Percentiles rank a stretch among this genome's conserved stretches.
These are phyloP conservation scores for Citrus australasica DNA, from an alignment of 345 rosid genomes.

Conservation along the genomic window DNA sequence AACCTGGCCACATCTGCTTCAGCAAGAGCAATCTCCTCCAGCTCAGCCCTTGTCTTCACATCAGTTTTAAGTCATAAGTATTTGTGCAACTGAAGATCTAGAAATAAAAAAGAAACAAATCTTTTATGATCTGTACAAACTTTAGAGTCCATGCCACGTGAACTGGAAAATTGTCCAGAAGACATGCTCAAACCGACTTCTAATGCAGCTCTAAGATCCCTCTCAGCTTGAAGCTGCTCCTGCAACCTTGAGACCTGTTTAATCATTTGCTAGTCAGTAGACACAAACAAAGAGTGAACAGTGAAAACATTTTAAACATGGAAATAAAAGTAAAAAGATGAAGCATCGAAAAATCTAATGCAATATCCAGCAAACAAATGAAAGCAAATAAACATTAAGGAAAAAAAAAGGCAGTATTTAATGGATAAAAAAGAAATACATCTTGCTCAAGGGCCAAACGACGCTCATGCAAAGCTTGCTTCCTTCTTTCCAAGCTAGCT, in stretches of 20 bases:
- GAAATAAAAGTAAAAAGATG: not conserved
- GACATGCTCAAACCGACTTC: constrained; percentile 99
- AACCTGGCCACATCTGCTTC: constrained; percentile 99
- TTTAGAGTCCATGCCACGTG: constrained; percentile 92
- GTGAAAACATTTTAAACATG: not conserved
- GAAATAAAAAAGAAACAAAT: not conserved
- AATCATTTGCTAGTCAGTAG: constrained; percentile 23
- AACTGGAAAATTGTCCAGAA: constrained; percentile 75
- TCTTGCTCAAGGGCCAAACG: constrained; percentile 99
- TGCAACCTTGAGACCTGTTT: constrained; percentile 88
- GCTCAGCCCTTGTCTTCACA: constrained; percentile 97
- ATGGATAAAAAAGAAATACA: constrained; percentile 44
- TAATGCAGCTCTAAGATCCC: constrained; percentile 96
- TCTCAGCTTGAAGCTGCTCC: constrained; percentile 99
- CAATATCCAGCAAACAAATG: constrained; percentile 5
- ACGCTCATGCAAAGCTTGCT: constrained; percentile 97
- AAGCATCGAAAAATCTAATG: not conserved
- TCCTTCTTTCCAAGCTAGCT: constrained; percentile 96
- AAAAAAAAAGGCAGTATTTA: not conserved
- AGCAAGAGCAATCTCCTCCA: constrained; percentile 99
- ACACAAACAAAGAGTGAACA: not conserved
- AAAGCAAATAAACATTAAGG: not conserved
- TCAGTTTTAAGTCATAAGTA: constrained; percentile 31
- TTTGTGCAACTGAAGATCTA: constrained; percentile 1
- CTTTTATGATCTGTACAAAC: constrained; percentile 39